Base-by-base conservation (phyloP, 768 basidiomycete species). In the Nidularia sp. region DNA sequence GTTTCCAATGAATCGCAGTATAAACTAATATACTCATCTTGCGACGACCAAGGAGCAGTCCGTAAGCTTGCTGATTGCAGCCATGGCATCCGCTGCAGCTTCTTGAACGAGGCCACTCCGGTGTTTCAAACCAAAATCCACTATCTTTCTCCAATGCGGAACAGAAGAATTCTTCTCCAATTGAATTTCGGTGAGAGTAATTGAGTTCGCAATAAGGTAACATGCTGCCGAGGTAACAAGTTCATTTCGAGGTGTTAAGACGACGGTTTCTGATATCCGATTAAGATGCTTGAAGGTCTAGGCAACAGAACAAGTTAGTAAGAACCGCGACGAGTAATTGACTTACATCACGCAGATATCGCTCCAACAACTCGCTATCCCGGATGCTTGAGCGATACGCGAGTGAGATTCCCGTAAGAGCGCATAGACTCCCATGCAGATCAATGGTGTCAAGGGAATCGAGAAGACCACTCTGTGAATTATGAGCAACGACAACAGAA, bases 121-220 rank as follows among this genome's bases (percentile, higher is more conserved):
- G 62, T 90, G 85, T 66, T 85, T 88, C 53, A 95, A 71, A 13
- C 85, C 83, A 50, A 78, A 70, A 60, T 93, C 85, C 36, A 94
- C 67, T 41, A 96, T 70, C 41, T 76, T 71, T 50, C 74, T 72
- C 92, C 92, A 95, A 53, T 76, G 67, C 3, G 83, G 78, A 12
- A 79, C 74, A 36, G 73, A 68, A 9, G 79, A 71, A 41, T 62
- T 60, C 22, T 71, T 56, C 47, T 70, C 62, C 10, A 70, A 55
- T n/a, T 70, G 66, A 51, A 80, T 71, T 58, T 88, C 85, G 5
- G 70, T 66, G 12, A 66, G 60, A n/a, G 89, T 85, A 34, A 92
- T 71, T 47, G 83, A 79, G 33, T 69, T 75, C 13, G 83, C 79
- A 49, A 97, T 81, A 42, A 95, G 68, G 18, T 76, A 69, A 62